Evolutionary conservation across 192 early-diverging fungal species (phyloP), one percentile per base, ranked within the genome.

Genomic region (Dimargaris cristalligena): DNA sequence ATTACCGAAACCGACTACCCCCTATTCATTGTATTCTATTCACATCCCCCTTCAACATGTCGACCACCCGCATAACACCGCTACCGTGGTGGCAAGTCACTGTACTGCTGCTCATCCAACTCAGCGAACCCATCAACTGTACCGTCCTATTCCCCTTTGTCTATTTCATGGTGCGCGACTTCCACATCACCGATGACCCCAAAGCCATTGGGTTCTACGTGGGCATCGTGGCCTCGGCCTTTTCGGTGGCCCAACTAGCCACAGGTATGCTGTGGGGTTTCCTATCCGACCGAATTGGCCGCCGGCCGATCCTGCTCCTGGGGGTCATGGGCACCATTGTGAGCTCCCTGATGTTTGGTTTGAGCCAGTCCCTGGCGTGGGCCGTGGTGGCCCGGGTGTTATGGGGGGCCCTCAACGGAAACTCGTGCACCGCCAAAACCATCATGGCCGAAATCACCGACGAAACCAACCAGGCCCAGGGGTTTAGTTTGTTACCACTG

Each of bases 401-500:
- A 56, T 82, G 82, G 51, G 86, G 90, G 0, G 62, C 85, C 16
- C 65, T 88, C 25, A 86, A 84, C 61, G 88, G 77, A 0, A 88
- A 84, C 44, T 70, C 80, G 13, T 84, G 88, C 11, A 88, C 91
- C 18, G 80, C 85, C 29, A 89, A 90, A 63, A 84, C 83, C 25
- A 76, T 87, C 33, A 63, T 92, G 25, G 85, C 84, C 2, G 92
- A 95, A 72, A 81, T 95, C 35, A 81, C 89, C 23, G 89, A 91
- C 61, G 63, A 75, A 2, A 80, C 83, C 1, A 95, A 91, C 64
- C 80, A 83, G 54, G 68, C 81, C 8, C 71, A 79, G 20, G 85
- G 83, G 22, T 92, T 92, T 69, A 72, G 80, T 8, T 48, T 90
- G 28, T 78, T 87, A 68, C 86, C 84, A 33, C 78, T 85, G 26